These are phyloP conservation scores for Yamadazyma buinensis DNA, from an alignment of 1,139 yeast species.

Conservation along the genomic window DNA sequence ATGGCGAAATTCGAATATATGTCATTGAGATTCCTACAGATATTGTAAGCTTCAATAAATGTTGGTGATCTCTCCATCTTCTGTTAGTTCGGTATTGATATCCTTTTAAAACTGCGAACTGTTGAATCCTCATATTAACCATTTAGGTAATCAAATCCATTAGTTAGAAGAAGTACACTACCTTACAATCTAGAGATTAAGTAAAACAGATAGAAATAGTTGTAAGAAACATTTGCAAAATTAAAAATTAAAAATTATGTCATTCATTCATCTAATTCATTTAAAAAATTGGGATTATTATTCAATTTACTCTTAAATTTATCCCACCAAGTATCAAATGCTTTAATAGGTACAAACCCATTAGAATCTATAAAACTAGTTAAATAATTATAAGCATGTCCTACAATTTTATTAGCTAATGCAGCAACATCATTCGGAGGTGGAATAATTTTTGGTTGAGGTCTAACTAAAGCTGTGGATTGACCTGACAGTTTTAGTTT, in stretches of 20 bases:
- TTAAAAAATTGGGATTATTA: slow-evolving; percentile 79
- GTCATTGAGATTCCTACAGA: slow-evolving; percentile 21
- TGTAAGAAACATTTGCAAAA: no score
- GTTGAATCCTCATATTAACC: no score
- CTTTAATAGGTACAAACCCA: slow-evolving; percentile 84
- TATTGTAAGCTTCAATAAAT: slow-evolving; percentile 23
- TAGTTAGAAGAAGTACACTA: no score
- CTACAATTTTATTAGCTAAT: slow-evolving; percentile 82
- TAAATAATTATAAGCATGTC: slow-evolving; percentile 85
- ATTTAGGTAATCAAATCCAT: no score
- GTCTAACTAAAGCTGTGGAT: slow-evolving; percentile 21
- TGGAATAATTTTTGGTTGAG: slow-evolving; percentile 13
- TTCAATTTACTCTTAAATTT: slow-evolving; percentile 73
- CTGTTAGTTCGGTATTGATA: no score
- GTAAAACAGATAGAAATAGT: no score
- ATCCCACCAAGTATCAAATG: slow-evolving; percentile 95
- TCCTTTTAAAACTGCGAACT: no score
- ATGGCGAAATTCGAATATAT: slow-evolving; percentile 29
- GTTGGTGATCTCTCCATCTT: slow-evolving; percentile 1
- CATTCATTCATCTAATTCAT: slow-evolving; percentile 29
- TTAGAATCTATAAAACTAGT: slow-evolving; percentile 76
- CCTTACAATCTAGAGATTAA: no score
- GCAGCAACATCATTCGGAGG: slow-evolving; percentile 30
- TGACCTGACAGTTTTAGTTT: slow-evolving; percentile 21
- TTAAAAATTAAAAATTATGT: no score